Base-by-base conservation (phyloP, 1,284 basidiomycete genomes). In the Stereum hirsutum region DNA sequence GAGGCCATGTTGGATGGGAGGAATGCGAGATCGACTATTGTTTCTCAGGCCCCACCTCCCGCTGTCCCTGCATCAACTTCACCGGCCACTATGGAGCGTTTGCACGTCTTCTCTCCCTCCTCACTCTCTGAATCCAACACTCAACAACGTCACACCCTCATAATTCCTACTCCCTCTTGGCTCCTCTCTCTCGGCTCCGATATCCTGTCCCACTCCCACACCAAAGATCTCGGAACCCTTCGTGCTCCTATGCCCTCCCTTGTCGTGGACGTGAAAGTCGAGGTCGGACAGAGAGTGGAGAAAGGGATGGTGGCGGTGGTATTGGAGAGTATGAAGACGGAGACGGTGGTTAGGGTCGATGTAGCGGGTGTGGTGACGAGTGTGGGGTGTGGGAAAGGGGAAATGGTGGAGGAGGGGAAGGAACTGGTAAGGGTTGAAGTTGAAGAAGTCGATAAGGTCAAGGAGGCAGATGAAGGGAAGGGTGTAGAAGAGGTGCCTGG, bases 291-390 rank as follows among this genome's bases (percentile, higher is more conserved):
- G 45, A 64, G 61, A 30, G 86, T 95, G n/a, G 76, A 80, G 58
- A 78, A 76, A 58, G 89, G 89, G 0, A 83, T 93, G 57, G 78
- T 77, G 6, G 70, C 90, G 10, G 80, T 92, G 24, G 80, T 95
- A 17, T 63, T 95, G 52, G 92, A 95, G 67, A 93, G 89, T 55
- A 96, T 95, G 92, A 96, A 96, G 76, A 94, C 89, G 50, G 91
- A 93, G 68, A 94, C 87, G 40, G 87, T 88, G 34, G 60, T 96
- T 53, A 72, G 89, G 46, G 79, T 88, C 10, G 72, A 75, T 44
- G 68, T 69, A 5, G 68, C 70, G 34, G 91, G 89, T 8, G 67
- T 79, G 6, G 79, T 94, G 2, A 77, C 70, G 51, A 68, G 71
- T 31, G 74, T 94, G 6, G 78, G 75, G n/a, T 89, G 84, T 54